phyloP scores from a whole-genome alignment of 768 basidiomycete genomes.

The Mrakia blollopis region DNA sequence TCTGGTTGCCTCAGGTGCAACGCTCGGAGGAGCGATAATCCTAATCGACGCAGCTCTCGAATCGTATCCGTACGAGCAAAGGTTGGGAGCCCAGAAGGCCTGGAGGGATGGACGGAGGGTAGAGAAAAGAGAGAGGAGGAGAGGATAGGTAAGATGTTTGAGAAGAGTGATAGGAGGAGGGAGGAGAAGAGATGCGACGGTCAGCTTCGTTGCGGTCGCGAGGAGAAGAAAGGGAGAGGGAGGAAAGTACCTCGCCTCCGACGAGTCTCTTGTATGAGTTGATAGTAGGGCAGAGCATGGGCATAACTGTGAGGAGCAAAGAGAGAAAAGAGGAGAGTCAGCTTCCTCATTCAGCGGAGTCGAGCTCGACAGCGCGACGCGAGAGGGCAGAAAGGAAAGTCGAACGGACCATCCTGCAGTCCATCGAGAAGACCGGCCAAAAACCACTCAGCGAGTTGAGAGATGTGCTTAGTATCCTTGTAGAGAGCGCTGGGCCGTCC shows the following conservation, averaged over 20 bases:
- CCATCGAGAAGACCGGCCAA: constrained; percentile 89
- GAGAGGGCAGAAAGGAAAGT: neutral
- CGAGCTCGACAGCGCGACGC: neutral
- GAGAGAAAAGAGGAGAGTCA: neutral
- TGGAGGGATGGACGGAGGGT: too few relatives aligned
- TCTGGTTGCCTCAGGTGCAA: constrained; percentile 72
- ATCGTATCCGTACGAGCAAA: constrained; percentile 49
- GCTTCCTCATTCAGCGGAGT: neutral
- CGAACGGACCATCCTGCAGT: constrained; percentile 66
- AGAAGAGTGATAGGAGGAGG: too few relatives aligned
- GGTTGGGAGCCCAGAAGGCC: constrained; percentile 44
- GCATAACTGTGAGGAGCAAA: constrained; percentile 56
- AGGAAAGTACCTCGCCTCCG: constrained; percentile 84
- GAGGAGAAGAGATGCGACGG: too few relatives aligned
- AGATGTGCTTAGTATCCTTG: constrained; percentile 78
- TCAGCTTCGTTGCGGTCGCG: too few relatives aligned
- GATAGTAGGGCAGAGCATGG: constrained; percentile 77
- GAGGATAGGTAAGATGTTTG: too few relatives aligned
- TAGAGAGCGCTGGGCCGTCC: constrained; percentile 66
- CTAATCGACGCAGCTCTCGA: constrained; percentile 87
- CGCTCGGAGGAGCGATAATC: constrained; percentile 85
- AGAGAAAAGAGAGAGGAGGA: too few relatives aligned
- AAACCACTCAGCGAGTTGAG: constrained; percentile 80
- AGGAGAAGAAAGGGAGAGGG: too few relatives aligned
- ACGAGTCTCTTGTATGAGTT: constrained; percentile 96